These are phyloP conservation scores for Diaporthe nobilis DNA, from an alignment of 2,329 filamentous ascomycete genomes.

Conservation along the genomic window DNA sequence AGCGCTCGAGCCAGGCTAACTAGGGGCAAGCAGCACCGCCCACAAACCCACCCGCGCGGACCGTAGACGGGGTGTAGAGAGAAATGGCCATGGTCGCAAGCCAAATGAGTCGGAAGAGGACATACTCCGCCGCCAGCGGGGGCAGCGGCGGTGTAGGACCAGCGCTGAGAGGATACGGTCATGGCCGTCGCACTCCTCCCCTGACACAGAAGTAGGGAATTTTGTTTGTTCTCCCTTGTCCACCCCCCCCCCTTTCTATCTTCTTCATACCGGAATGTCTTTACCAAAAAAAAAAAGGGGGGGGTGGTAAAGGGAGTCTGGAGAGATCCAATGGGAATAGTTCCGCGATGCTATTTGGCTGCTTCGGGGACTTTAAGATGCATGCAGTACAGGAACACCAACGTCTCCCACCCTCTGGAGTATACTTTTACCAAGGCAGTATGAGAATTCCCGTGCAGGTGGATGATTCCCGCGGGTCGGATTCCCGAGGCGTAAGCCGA, in stretches of 20 bases:
- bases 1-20: not conserved
- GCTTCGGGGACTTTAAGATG: not conserved
- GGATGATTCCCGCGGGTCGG: not conserved
- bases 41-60: not conserved
- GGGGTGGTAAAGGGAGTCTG: not conserved
- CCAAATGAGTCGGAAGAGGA: not conserved
- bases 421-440: not conserved
- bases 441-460: not conserved
- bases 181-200: not conserved
- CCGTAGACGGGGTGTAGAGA: not conserved
- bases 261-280: not conserved
- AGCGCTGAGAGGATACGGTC: not conserved
- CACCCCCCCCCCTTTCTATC: no score
- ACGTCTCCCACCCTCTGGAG: not conserved
- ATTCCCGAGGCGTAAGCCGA: constrained; percentile 3
- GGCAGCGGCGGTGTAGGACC: not conserved
- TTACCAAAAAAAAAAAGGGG: not conserved
- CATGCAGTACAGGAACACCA: not conserved
- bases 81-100: not conserved
- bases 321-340: not conserved
- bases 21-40: not conserved
- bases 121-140: not conserved
- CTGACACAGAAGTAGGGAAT: not conserved
- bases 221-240: not conserved
- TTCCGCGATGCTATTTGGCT: no score